Base-by-base conservation (phyloP, 176 grass and related monocot species). In the Musa troglodytarum region DNA sequence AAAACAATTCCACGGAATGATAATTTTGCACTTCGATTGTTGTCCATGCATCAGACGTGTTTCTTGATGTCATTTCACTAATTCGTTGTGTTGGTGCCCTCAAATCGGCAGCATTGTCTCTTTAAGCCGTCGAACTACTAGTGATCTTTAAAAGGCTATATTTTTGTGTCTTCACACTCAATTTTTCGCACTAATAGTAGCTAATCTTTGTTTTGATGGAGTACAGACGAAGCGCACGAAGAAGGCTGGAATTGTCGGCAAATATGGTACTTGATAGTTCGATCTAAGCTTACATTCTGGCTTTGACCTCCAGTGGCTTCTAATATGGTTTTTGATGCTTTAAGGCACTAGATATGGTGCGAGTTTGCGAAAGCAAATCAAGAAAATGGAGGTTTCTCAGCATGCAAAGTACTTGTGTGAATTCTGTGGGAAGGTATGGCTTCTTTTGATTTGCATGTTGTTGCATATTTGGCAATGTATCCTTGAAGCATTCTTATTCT, bases 181-280 rank as follows among this genome's bases (percentile, higher is more conserved):
- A 7, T 19, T 62, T 62, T 62, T 57, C 7, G 15, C 13, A 15
- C 57, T 19, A 62, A 19, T 21, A n/a, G 20, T 69, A 16, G 49
- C 17, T 17, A 19, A 8, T 49, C 13, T n/a, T 8, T 49, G 25
- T 50, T 20, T 16, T 6, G 11, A 15, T 15, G 13, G 12, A 17
- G 7, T 69, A 15, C 67, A 69, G 67, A 69, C 67, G 26, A 69
- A 69, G 67, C 67, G 67, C 25, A 69, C 67, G 10, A 69, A 49
- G 67, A 69, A 69, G 67, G 67, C 67, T 49, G 67, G 67, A 20
- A 69, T 69, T 69, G 67, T 69, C 50, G 67, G 67, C 67, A 69
- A 69, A 69, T 69, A 69, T 69, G 67, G 67, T 69, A 29, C 15
- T 15, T 62, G 17, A 61, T 61, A 19, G 57, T 19, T 17, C 29